These are phyloP conservation scores for Naganishia friedmannii DNA, from an alignment of 768 basidiomycete genomes.

Conservation along the genomic window DNA sequence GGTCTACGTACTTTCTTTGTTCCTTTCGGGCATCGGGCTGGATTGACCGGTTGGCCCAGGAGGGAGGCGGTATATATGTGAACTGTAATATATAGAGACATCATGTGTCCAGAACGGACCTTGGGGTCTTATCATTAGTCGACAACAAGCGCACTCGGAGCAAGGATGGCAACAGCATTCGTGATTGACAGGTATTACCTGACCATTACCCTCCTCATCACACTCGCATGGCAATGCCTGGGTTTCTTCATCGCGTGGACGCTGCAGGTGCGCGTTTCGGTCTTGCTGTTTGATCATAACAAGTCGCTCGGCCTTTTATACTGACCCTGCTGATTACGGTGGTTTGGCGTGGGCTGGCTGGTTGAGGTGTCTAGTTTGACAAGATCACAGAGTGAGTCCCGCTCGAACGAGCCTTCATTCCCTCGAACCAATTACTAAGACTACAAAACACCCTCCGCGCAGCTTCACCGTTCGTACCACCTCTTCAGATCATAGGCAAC, in stretches of 20 bases:
- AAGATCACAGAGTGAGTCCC: slow-evolving; percentile 63
- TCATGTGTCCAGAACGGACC: too few relatives aligned
- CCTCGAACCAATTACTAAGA: neutral
- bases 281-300: too few relatives aligned
- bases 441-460: slow-evolving; percentile 58
- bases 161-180: slow-evolving; percentile 2
- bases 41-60: too few relatives aligned
- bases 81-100: too few relatives aligned
- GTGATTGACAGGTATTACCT: slow-evolving; percentile 46
- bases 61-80: too few relatives aligned
- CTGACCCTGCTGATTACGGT: neutral
- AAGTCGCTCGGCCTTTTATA: neutral
- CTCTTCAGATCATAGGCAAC: too few relatives aligned
- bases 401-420: neutral
- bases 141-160: too few relatives aligned
- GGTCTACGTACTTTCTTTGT: too few relatives aligned
- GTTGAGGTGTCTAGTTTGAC: slow-evolving; percentile 57
- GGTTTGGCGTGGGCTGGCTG: too few relatives aligned
- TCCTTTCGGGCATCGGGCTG: too few relatives aligned
- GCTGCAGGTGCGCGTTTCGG: slow-evolving; percentile 56
- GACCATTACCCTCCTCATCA: slow-evolving; percentile 44
- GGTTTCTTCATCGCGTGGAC: slow-evolving; percentile 70
- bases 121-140: too few relatives aligned
- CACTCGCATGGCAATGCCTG: slow-evolving; percentile 58
- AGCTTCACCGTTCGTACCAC: slow-evolving; percentile 25